Percentiles rank a stretch among this genome's conserved stretches.
Conservation (phyloP, 805 yeast species). For the Yarrowia alimentaria region DNA sequence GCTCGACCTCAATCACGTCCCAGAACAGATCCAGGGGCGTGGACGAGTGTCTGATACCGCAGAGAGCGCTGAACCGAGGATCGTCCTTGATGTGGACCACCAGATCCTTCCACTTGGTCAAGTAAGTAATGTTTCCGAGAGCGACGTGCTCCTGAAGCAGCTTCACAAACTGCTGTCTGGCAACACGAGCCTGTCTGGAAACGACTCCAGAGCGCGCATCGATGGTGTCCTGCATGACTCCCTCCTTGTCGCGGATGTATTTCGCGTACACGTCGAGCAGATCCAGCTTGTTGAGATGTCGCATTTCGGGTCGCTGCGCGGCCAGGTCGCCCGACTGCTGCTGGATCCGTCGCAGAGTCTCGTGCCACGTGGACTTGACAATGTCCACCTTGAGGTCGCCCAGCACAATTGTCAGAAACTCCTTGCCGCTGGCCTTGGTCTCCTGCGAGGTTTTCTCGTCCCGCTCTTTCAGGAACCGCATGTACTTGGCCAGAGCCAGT, state of each 20-base stretch:
- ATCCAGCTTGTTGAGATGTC: conserved; percentile 55
- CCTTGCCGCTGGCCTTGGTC: conserved; percentile 33
- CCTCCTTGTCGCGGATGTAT: conserved; percentile 40
- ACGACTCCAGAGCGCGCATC: conserved; percentile 42
- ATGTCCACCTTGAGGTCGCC: conserved; percentile 32
- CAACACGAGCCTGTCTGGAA: conserved; percentile 59
- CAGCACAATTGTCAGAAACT: conserved; percentile 29
- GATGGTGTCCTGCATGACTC: conserved; percentile 35
- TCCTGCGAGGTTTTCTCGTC: conserved; percentile 33
- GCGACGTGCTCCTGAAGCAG: conserved; percentile 45
- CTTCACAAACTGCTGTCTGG: conserved; percentile 57
- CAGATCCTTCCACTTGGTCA: conserved; percentile 60
- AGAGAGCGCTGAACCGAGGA: conserved; percentile 54
- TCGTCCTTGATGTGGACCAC: conserved; percentile 53
- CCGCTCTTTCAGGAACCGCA: conserved; percentile 33
- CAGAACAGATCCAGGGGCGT: conserved; percentile 72
- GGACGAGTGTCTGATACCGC: conserved; percentile 72
- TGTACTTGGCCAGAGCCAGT: conserved; percentile 42
- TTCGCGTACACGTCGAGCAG: conserved; percentile 53
- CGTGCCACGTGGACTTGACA: conserved; percentile 43
- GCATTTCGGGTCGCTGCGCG: conserved; percentile 39
- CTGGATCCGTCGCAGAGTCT: conserved; percentile 33
- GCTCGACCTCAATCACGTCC: conserved; percentile 66
- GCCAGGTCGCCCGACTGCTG: conserved; percentile 30
- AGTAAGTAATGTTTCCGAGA: conserved; percentile 46